Base-by-base conservation (phyloP, 2,329 filamentous ascomycete species). In the Ophiocordyceps camponoti-leonardi region DNA sequence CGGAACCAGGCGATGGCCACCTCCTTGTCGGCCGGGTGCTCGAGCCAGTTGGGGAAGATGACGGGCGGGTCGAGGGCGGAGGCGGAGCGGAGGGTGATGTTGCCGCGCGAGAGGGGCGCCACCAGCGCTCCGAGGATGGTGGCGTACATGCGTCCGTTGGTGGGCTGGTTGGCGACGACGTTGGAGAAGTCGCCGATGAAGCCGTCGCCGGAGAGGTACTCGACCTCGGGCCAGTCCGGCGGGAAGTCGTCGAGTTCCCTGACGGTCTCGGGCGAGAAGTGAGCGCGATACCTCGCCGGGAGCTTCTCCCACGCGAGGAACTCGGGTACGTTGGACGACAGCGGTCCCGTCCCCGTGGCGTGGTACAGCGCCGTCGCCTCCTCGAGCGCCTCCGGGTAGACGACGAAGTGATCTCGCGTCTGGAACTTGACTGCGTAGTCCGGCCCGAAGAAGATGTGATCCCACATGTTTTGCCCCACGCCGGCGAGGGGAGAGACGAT, bases 381-480 rank as follows among this genome's bases (percentile, higher is more conserved):
- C 1, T 18, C 13, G n/a, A 16, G 19, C 4, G 6, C 13, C 19
- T 16, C 8, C 6, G 19, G 5, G 10, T 37, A 4, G 30, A 6
- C 33, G 14, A 18, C 5, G 6, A 44, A 19, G 1, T 37, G 12
- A 31, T 44, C 31, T 8, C 14, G 12, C 6, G 42, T 44, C 8
- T 30, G 42, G 14, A 44, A 44, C n/a, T 35, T 35, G 12, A 44
- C 42, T 3, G n/a, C n/a, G 18, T 23, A n/a, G 6, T 18, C 28
- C 1, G 30, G 30, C 3, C 42, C 42, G 30, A 22, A 44, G 18
- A 44, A 35, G 14, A 44, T n/a, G 43, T 72, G 71, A 51, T 80
- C 74, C 54, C 75, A 67, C 6, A 80, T 61, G 56, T 78, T 77
- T 33, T 62, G 67, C 28, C 76, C 76, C 4, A 81, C 73, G 31